phyloP scores from a whole-genome alignment of 2,329 filamentous ascomycete species.

The Volutella citrinella region DNA sequence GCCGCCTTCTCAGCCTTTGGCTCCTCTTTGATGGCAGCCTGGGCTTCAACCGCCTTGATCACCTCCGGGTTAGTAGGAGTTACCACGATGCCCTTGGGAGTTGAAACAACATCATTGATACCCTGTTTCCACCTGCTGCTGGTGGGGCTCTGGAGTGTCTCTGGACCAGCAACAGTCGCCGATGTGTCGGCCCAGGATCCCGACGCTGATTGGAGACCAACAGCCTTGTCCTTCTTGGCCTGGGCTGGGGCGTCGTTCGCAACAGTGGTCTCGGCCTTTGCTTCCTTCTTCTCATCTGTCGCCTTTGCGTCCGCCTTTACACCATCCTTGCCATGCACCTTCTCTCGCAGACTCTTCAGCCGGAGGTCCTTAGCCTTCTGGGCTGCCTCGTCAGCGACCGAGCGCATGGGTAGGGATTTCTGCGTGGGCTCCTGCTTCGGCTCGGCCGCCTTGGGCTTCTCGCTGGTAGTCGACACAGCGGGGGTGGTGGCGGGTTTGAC shows the following conservation, averaged over 20 bases:
- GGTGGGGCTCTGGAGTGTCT: conserved; percentile 41
- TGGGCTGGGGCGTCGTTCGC: conserved; percentile 3
- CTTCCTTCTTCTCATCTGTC: conserved; percentile 7
- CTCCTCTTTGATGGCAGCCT: conserved; percentile 38
- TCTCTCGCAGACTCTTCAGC: conserved; percentile 51
- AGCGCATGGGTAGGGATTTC: conserved; percentile 43
- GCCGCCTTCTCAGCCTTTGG: conserved; percentile 32
- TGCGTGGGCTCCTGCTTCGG: conserved; percentile 23
- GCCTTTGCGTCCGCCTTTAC: conserved; percentile 15
- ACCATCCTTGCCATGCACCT: conserved; percentile 48
- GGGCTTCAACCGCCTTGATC: conserved; percentile 35
- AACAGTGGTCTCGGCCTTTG: neutral
- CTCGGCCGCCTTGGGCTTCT: conserved; percentile 14
- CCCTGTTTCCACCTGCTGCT: conserved; percentile 40
- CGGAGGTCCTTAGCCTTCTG: conserved; percentile 60
- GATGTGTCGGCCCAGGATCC: conserved; percentile 38
- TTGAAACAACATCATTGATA: conserved; percentile 6
- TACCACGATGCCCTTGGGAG: conserved; percentile 30
- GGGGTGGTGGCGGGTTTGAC: conserved; percentile 2
- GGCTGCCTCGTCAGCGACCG: conserved; percentile 63
- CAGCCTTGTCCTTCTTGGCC: conserved; percentile 11
- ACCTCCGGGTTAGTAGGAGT: conserved; percentile 34
- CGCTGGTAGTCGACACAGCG: conserved; percentile 3
- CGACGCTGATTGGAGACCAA: conserved; percentile 43
- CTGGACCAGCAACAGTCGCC: conserved; percentile 21